A percentile compares a stretch with the other conserved stretches of the same genome.
phyloP scores from a whole-genome alignment of 2,329 filamentous ascomycete species.

The Fusarium neocosmosporiellum region DNA sequence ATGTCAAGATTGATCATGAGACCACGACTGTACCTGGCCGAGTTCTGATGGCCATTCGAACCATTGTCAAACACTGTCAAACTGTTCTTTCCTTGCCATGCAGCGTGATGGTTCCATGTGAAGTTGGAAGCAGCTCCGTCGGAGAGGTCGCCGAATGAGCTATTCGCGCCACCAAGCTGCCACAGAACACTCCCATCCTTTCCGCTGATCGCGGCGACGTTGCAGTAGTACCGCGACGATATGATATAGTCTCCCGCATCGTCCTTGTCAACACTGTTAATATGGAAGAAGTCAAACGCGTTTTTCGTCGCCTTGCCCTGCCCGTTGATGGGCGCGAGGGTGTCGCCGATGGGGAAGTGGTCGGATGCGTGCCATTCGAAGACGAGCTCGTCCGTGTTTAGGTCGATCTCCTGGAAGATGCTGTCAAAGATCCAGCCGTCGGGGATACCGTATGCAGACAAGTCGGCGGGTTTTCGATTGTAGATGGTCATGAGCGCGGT shows the following conservation, averaged over 20 bases:
- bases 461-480: conserved; percentile 42
- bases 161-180: conserved; percentile 62
- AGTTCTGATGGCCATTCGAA: conserved; percentile 33
- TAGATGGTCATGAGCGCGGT: conserved; percentile 56
- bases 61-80: conserved; percentile 56
- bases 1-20: conserved; percentile 44
- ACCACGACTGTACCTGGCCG: conserved; percentile 33
- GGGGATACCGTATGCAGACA: conserved; percentile 37
- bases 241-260: conserved; percentile 63
- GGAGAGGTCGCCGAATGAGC: conserved; percentile 49
- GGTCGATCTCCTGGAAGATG: conserved; percentile 59
- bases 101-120: conserved; percentile 64
- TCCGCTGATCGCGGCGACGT: conserved; percentile 59
- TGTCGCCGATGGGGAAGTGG: conserved; percentile 41
- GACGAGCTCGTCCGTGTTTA: conserved; percentile 59
- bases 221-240: conserved; percentile 62
- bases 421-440: conserved; percentile 48
- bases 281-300: conserved; percentile 67
- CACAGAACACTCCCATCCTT: conserved; percentile 61
- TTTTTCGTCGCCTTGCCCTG: conserved; percentile 38
- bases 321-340: conserved; percentile 23
- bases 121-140: conserved; percentile 52
- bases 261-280: conserved; percentile 67
- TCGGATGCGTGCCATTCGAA: conserved; percentile 58
- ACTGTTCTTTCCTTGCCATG: conserved; percentile 61